Evolutionary conservation across 2,329 filamentous ascomycete species (phyloP), one percentile per base, ranked within the genome.

Genomic region (Ceratocystis papillata): DNA sequence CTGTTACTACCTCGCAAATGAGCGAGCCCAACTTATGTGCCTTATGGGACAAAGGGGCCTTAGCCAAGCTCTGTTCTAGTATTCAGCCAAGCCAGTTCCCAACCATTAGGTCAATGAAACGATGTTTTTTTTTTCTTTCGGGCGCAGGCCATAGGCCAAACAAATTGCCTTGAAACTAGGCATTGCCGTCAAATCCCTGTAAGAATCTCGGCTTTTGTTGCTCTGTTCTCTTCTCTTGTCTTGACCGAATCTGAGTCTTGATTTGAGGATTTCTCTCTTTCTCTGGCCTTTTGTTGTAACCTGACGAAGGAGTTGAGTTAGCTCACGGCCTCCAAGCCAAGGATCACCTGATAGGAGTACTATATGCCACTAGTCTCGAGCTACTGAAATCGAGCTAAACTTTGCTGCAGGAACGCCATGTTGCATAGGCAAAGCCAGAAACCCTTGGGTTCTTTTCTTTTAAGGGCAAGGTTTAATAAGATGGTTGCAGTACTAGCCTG

Each of bases 351-450:
- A 53, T 25, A 25, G 37, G 37, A 41, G 37, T 53, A 25, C 48
- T 25, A 28, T 53, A 53, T 12, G 8, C 48, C 48, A 22, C 46
- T 20, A 20, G 46, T 41, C 20, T 3, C n/a, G n/a, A 20, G 46
- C 45, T 20, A 25, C 37, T 50, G 6, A n/a, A 53, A 22, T 53
- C 48, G 7, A 53, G 25, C 48, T 28, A 20, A 25, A 5, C 48
- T 53, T 53, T 25, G 48, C 48, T 53, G 48, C 48, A 53, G 48
- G 48, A 53, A 53, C 48, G 37, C 20, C 48, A 53, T 53, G 48
- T 4, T 53, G 37, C 37, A 41, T 41, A 20, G 6, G 12, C 30
- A n/a, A n/a, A 33, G 53, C 25, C 53, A 25, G 48, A 53, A 25
- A 10, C 53, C 53, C 53, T 30, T 57, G 53, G 17, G 15, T 4